Evolutionary conservation across 140 eudicot genomes (phyloP).

Genomic region (Anethum foeniculum): DNA sequence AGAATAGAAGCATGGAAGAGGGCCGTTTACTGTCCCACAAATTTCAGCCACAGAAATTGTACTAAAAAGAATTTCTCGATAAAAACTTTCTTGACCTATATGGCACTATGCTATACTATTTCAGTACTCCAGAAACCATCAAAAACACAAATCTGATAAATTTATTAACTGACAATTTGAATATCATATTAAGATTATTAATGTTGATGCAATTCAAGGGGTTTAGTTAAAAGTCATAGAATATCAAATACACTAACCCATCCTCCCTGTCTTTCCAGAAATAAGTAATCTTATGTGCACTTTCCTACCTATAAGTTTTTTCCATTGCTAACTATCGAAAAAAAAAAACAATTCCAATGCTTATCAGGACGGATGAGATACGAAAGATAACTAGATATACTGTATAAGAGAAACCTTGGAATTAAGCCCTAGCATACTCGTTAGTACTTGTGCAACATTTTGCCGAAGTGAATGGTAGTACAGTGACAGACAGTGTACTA

Average conservation of each 20-base stretch:
- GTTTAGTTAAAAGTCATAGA: neutral
- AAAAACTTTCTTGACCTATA: neutral
- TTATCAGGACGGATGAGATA: neutral
- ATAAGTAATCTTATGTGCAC: neutral
- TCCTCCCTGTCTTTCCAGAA: neutral
- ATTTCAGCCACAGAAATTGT: neutral
- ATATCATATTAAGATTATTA: neutral
- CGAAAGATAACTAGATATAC: neutral
- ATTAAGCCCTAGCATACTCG: neutral
- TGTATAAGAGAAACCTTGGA: neutral
- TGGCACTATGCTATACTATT: neutral
- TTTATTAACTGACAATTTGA: neutral
- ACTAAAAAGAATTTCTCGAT: neutral
- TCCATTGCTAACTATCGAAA: too few species aligned
- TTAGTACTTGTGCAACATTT: neutral
- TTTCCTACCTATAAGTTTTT: neutral
- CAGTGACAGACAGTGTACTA: neutral
- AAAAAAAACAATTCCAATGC: too few species aligned
- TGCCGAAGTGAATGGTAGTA: neutral
- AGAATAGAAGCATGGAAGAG: neutral
- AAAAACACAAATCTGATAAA: neutral
- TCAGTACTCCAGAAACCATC: neutral
- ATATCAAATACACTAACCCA: neutral
- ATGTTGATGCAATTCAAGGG: neutral
- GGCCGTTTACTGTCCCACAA: neutral